These are phyloP conservation scores for Colletotrichum ledebouriae DNA, from an alignment of 2,329 filamentous ascomycete genomes.

Conservation along the genomic window DNA sequence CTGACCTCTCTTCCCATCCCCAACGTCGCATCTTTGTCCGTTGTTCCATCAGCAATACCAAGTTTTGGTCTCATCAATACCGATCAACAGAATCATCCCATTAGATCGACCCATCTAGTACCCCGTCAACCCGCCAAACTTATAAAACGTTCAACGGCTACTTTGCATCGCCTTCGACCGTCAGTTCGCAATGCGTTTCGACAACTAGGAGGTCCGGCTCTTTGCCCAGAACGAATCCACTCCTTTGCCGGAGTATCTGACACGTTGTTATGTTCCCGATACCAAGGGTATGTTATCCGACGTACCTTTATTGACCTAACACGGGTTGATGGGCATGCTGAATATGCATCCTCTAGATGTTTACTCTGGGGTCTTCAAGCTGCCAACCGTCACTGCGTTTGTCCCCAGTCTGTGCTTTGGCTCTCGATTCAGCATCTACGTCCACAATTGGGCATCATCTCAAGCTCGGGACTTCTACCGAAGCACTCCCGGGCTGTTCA, in stretches of 20 bases:
- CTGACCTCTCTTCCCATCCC: background rate
- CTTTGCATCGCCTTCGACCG: background rate
- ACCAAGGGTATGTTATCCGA: conserved; percentile 50
- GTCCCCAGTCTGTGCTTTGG: conserved; percentile 73
- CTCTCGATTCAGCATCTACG: conserved; percentile 76
- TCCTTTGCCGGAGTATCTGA: conserved; percentile 86
- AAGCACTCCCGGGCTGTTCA: conserved; percentile 67
- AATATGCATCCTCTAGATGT: conserved; percentile 54
- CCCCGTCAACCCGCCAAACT: no score
- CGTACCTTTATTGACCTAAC: no score
- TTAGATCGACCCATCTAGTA: no score
- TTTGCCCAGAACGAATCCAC: conserved; percentile 77
- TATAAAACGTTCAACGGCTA: no score
- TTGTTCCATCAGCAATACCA: no score
- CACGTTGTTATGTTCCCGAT: conserved; percentile 78
- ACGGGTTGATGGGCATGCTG: background rate
- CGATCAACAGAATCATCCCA: no score
- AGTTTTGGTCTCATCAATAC: no score
- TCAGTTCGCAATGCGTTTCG: conserved; percentile 77
- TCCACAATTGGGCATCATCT: conserved; percentile 81
- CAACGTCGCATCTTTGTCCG: no score
- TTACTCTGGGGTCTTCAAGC: conserved; percentile 59
- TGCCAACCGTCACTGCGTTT: conserved; percentile 80
- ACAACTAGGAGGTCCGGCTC: conserved; percentile 87
- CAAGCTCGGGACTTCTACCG: conserved; percentile 68